phyloP scores from a whole-genome alignment of 495 filamentous ascomycete species.

The Penicillium cinerascens region DNA sequence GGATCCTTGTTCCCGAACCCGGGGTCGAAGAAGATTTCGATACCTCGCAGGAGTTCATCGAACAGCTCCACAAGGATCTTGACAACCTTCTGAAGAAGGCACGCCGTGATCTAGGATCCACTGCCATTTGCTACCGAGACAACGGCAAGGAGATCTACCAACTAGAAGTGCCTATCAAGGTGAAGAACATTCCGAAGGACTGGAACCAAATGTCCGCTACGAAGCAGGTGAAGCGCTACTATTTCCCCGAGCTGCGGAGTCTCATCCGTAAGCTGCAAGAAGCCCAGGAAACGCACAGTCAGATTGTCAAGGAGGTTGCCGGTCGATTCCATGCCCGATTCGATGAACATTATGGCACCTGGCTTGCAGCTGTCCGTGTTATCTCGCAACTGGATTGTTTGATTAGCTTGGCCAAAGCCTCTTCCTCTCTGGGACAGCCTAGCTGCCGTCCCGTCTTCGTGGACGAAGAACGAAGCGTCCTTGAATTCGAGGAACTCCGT shows the following conservation, averaged over 20 bases:
- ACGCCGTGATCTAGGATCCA: constrained; percentile 61
- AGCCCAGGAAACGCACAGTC: constrained; percentile 88
- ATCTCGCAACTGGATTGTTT: constrained; percentile 92
- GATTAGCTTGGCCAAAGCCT: constrained; percentile 87
- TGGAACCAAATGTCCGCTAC: constrained; percentile 99
- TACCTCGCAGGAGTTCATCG: constrained; percentile 72
- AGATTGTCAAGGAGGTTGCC: constrained; percentile 85
- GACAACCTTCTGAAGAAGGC: constrained; percentile 66
- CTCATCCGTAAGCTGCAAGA: constrained; percentile 86
- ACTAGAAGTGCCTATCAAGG: constrained; percentile 81
- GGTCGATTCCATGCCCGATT: constrained; percentile 82
- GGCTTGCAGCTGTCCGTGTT: constrained; percentile 83
- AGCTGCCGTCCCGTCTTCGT: constrained; percentile 87
- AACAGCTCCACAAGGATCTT: constrained; percentile 67
- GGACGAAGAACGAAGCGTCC: constrained; percentile 73
- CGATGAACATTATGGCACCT: constrained; percentile 80
- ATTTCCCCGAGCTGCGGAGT: constrained; percentile 75
- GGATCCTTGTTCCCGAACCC: constrained; percentile 77
- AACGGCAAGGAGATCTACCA: constrained; percentile 97
- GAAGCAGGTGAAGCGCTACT: constrained; percentile 87
- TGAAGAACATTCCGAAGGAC: constrained; percentile 74
- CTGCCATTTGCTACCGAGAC: constrained; percentile 76
- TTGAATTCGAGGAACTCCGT: constrained; percentile 88
- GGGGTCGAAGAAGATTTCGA: constrained; percentile 95
- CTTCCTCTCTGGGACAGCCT: constrained; percentile 73